phyloP scores from a whole-genome alignment of 73 alveolate species.

The Effrenium voratum region DNA sequence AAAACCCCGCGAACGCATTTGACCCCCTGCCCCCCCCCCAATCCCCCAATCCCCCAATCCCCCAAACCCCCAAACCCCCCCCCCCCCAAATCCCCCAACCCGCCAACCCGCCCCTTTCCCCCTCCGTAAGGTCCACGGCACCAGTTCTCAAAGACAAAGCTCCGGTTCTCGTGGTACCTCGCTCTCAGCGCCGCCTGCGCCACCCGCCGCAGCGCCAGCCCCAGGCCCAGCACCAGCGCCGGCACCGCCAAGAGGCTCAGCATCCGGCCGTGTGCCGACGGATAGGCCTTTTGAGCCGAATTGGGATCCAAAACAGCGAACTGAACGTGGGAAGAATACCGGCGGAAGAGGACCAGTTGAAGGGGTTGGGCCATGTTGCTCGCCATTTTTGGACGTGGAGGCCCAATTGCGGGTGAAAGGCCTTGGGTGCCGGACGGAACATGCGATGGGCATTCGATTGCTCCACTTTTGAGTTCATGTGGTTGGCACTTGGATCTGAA shows the following conservation, averaged over 20 bases:
- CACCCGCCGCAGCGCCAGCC: neutral
- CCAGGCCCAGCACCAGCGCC: neutral
- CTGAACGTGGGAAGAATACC: neutral
- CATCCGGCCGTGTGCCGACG: neutral
- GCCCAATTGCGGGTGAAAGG: no score
- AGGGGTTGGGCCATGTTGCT: neutral
- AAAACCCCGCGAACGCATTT: neutral
- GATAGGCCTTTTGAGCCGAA: neutral
- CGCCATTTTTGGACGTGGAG: no score
- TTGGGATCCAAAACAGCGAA: neutral
- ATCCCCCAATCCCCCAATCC: neutral
- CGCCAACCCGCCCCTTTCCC: conserved; percentile 32
- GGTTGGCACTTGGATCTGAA: neutral
- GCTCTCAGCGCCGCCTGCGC: neutral
- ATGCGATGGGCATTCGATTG: neutral
- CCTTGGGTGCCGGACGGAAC: no score
- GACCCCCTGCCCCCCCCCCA: no score
- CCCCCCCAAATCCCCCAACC: neutral
- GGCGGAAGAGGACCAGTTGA: neutral
- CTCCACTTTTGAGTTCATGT: neutral
- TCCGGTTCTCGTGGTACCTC: neutral
- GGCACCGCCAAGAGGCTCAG: neutral
- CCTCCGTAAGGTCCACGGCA: conserved; percentile 33
- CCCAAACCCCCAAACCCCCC: neutral
- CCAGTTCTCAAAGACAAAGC: conserved; percentile 53